Percentiles rank a stretch among this genome's conserved stretches.
Conservation (phyloP, 1,284 basidiomycete species). For the Microbotryum intermedium region DNA sequence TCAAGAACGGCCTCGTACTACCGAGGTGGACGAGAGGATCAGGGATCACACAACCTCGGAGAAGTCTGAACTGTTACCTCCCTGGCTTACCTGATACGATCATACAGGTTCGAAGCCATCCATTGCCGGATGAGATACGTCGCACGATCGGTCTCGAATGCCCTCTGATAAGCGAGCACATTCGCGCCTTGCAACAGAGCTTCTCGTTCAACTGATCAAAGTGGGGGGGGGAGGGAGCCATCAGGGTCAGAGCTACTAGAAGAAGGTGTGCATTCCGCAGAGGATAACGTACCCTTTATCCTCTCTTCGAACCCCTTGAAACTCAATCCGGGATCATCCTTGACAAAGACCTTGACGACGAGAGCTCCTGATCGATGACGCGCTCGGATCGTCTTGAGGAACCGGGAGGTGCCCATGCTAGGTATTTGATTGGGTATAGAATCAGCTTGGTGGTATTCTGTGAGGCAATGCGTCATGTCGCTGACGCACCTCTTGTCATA, state of each 20-base stretch:
- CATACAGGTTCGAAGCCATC: conserved; percentile 90
- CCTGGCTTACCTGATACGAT: conserved; percentile 76
- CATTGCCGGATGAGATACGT: conserved; percentile 93
- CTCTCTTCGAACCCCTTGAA: conserved; percentile 58
- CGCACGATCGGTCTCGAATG: conserved; percentile 91
- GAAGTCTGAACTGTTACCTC: not conserved
- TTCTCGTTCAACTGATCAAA: conserved; percentile 56
- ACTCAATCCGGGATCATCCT: conserved; percentile 63
- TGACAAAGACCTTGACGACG: conserved; percentile 73
- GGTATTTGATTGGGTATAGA: not conserved
- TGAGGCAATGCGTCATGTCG: not conserved
- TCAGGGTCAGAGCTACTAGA: not conserved
- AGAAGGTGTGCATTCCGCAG: not conserved
- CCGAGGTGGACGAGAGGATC: not conserved
- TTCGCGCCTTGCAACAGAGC: conserved; percentile 75
- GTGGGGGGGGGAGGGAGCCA: not conserved
- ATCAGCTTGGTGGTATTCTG: not conserved
- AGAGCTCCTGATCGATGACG: conserved; percentile 61
- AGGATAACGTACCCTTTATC: conserved; percentile 52
- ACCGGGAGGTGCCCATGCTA: conserved; percentile 82
- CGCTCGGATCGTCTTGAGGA: conserved; percentile 83
- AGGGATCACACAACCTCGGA: not conserved
- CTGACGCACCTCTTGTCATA: conserved; percentile 75
- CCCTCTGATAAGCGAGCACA: conserved; percentile 80
- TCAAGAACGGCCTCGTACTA: conserved; percentile 91